Evolutionary conservation across 2,329 filamentous ascomycete species (phyloP), one percentile per base, ranked within the genome.

Genomic region (Aspergillus neoniger): DNA sequence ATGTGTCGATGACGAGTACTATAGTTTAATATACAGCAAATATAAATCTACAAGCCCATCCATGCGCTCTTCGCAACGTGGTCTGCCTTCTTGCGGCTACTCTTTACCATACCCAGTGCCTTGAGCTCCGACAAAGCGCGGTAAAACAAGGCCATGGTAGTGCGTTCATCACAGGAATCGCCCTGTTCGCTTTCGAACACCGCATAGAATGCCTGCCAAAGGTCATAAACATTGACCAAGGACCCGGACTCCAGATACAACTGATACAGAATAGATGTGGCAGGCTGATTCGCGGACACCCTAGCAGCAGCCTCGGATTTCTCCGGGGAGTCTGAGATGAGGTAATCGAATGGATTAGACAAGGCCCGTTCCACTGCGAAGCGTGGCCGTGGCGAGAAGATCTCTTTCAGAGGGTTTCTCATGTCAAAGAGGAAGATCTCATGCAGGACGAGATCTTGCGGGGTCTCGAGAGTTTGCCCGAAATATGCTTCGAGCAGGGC

Each of bases 31-130:
- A 47, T 65, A 58, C 57, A 53, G 30, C 9, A 15, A 36, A 57
- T 59, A 63, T 57, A 70, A 47, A 70, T 59, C 54, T 36, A 77
- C 41, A 77, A 55, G 1, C 94, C 95, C 74, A 90, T 92, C 87
- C 88, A 91, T 55, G 83, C 80, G 38, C 92, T 82, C 80, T 97
- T 98, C 41, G 91, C 88, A 67, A 98, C 81, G 77, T 98, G 94
- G 74, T 98, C 95, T 23, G 88, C 86, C 82, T 96, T 96, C 82
- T 93, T 96, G 77, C 89, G 91, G 71, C 90, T 98, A 63, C 85
- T 84, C 80, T 95, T 97, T 63, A 98, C 84, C 77, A 97, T 89
- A 7, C 95, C 95, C 70, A 99, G 82, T 57, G 88, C 86, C 74
- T 88, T 89, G 73, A 99, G 77, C 76, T 99, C 95, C 0, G 94